Conservation (phyloP, 495 filamentous ascomycete genomes). For the Ascodesmis nigricans region DNA sequence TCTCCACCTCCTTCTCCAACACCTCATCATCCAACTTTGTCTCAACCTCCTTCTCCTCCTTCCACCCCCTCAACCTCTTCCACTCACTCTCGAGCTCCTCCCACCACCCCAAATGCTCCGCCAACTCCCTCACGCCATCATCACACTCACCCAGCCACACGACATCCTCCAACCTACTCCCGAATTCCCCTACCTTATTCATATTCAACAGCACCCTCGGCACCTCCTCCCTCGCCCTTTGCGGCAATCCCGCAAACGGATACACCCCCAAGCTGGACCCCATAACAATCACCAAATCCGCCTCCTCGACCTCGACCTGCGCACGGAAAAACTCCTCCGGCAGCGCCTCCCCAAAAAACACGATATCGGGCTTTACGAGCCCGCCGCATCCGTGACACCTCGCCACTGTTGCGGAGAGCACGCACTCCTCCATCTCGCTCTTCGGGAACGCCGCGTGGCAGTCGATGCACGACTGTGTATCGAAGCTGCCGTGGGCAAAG, state of each 20-base stretch:
- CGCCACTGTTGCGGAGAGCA: constrained; percentile 29
- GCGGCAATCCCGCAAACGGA: constrained; percentile 68
- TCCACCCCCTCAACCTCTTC: constrained; percentile 17
- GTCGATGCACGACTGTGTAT: constrained; percentile 70
- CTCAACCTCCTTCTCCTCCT: constrained; percentile 2
- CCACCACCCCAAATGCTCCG: constrained; percentile 62
- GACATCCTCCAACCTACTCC: constrained; percentile 55
- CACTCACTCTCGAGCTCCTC: constrained; percentile 60
- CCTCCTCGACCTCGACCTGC: constrained; percentile 30
- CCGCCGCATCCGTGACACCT: constrained; percentile 41
- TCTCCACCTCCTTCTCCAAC: constrained; percentile 16
- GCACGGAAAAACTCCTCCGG: constrained; percentile 47
- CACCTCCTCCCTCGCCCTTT: constrained; percentile 32
- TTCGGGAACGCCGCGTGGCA: constrained; percentile 52
- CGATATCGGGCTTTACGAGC: constrained; percentile 88
- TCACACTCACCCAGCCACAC: constrained; percentile 58
- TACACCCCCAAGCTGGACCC: constrained; percentile 77
- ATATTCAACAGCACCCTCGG: constrained; percentile 75
- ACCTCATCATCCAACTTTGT: constrained; percentile 7
- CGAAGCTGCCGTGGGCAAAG: constrained; percentile 91
- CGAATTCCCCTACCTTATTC: constrained; percentile 63
- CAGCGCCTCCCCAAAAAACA: constrained; percentile 69
- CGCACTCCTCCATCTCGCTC: constrained; percentile 44
- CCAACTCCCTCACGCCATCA: constrained; percentile 59
- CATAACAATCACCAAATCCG: constrained; percentile 74